Evolutionary conservation across 371 early-diverging fungal genomes (phyloP), one percentile per base, ranked within the genome.

Genomic region (Mucor sp.): DNA sequence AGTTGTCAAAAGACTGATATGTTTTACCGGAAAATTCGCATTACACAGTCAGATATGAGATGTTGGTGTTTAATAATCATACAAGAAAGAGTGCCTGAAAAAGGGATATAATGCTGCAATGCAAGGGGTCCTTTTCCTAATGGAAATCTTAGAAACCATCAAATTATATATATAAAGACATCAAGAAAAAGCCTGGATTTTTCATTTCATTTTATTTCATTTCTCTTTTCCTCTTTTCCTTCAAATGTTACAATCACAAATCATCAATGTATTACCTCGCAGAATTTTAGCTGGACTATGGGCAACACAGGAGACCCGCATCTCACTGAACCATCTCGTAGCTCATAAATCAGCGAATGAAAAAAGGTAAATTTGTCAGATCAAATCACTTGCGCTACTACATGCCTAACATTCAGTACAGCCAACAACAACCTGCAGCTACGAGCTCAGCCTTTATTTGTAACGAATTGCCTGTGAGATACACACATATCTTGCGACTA

Each of bases 401-500:
- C 23, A 50, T n/a, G 28, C 37, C 47, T 43, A 69, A 65, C 33
- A 25, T 23, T 23, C 4, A 25, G 7, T 23, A 50, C 25, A 56
- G 21, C 57, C 41, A 28, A 43, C 67, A 62, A 17, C 62, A 66
- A 12, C 80, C 85, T 50, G 53, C 74, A 53, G 81, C 79, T 30
- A 84, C 76, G 15, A 67, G 89, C 7, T 81, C 91, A 9, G 74
- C 81, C 21, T 92, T 92, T 63, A 71, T 92, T 63, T 84, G 88
- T 60, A 82, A 81, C 60, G 92, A 92, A 69, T 65, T 92, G 59
- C 91, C 92, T 14, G 80, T 91, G 35, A 83, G 92, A 47, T 84
- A 88, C 28, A 86, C 88, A 17, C 91, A 92, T 65, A 83, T 88
- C 9, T 74, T 90, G 25, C 81, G 82, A 61, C 72, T 58, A 65